Evolutionary conservation across 306 rosid species (phyloP).

Genomic region (Sphenostylis stenocarpa): DNA sequence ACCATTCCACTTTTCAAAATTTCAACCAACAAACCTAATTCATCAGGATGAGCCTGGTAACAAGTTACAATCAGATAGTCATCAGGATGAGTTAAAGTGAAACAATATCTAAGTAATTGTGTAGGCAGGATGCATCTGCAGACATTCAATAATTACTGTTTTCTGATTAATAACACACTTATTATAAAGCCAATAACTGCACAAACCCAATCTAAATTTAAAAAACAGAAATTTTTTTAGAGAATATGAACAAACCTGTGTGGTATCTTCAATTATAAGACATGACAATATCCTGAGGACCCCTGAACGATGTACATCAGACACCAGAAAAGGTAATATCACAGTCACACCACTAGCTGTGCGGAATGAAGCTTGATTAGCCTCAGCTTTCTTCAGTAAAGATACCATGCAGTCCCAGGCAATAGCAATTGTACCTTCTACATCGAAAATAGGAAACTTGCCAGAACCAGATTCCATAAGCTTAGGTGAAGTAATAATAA

Average conservation of each 20-base stretch:
- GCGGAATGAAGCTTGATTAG: conserved; percentile 87
- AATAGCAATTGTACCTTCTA: conserved; percentile 70
- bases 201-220: conserved; percentile 16
- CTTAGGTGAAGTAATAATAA: conserved; percentile 85
- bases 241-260: conserved; percentile 65
- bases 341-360: conserved; percentile 73
- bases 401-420: conserved; percentile 99
- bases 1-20: conserved; percentile 97
- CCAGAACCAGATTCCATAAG: conserved; percentile 77
- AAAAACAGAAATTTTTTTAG: background rate
- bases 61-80: conserved; percentile 30
- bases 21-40: conserved; percentile 84
- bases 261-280: conserved; percentile 81
- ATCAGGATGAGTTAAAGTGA: conserved; percentile 32
- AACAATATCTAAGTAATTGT: conserved; percentile 19
- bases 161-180: conserved; percentile 1
- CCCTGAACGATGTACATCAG: conserved; percentile 82
- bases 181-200: background rate
- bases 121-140: conserved; percentile 21
- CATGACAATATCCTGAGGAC: conserved; percentile 88
- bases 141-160: conserved; percentile 20
- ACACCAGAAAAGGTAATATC: conserved; percentile 84
- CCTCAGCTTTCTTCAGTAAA: conserved; percentile 89
- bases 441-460: conserved; percentile 85
- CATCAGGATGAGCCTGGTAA: conserved; percentile 90